Evolutionary conservation across 75 land plant species (phyloP).

Genomic region (Selaginella tamariscina): DNA sequence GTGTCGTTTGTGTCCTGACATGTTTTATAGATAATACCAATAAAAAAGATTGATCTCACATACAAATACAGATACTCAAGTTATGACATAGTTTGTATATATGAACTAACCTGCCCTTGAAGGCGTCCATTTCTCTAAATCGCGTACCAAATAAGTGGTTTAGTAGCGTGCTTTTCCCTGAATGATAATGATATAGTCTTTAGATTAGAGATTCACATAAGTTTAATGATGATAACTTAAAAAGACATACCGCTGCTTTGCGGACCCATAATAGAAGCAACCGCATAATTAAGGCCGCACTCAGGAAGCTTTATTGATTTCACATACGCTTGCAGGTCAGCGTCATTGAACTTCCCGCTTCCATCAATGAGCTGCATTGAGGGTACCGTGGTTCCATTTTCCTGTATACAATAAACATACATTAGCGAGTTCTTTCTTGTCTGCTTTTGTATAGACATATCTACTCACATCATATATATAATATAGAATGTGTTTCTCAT

Average conservation of each 20-base stretch:
- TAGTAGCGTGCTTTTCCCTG: slow-evolving; percentile 8
- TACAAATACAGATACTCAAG: not conserved
- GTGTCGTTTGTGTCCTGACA: not conserved
- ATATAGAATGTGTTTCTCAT: too few relatives aligned
- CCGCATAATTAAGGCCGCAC: not conserved
- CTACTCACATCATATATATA: too few relatives aligned
- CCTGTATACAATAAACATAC: not conserved
- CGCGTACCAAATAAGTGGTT: slow-evolving; percentile 8
- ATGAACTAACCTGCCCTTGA: slow-evolving; percentile 1
- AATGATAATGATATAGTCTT: not conserved
- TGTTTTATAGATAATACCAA: not conserved
- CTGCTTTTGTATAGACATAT: too few relatives aligned
- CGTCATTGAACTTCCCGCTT: not conserved
- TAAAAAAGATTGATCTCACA: not conserved
- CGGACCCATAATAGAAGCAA: slow-evolving; percentile 5
- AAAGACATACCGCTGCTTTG: slow-evolving; percentile 7
- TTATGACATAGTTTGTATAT: too few relatives aligned
- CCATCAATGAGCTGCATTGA: slow-evolving; percentile 9
- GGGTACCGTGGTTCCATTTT: not conserved
- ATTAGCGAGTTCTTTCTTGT: too few relatives aligned
- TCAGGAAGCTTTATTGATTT: not conserved
- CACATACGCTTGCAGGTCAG: not conserved
- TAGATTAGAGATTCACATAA: not conserved
- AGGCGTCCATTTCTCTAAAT: slow-evolving; percentile 10
- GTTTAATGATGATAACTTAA: not conserved